Evolutionary conservation across 139 green algal species (phyloP), one percentile per base, ranked within the genome.

Genomic region (Pedinophyceae sp.): DNA sequence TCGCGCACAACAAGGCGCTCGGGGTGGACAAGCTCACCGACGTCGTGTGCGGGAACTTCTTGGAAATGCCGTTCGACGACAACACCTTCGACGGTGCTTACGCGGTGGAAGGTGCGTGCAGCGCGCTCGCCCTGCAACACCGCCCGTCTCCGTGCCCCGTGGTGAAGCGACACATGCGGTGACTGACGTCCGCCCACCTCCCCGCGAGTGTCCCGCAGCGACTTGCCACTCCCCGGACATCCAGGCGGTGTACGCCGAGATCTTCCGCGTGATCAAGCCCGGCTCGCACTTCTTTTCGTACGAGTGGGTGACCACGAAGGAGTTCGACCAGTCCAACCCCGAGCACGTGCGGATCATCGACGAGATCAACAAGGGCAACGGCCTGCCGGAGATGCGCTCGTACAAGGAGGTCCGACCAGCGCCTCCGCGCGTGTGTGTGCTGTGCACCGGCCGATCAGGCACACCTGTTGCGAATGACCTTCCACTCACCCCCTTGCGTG

Each of bases 331-430:
- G 2, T 69, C 57, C 30, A 94, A 98, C 74, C 26, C 55, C 2
- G 60, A 75, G 29, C 91, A 98, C 62, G 86, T 93, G 18, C 57
- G 65, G 3, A 84, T 92, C 70, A 89, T 94, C 2, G 89, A 97
- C 49, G 82, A 89, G 48, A 98, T 98, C 76, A 90, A 93, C 70
- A 88, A 86, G 60, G 91, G 88, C 58, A 98, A 98, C 59, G 89
- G 87, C 6, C 76, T 98, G 55, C 91, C 91, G 20, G 82, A 95
- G 49, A 87, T 97, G 78, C 68, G 84, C 34, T 89, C 79, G 0
- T 88, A n/a, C n/a, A n/a, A n/a, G n/a, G n/a, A n/a, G n/a, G n/a
- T n/a, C n/a, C n/a, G n/a, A n/a, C n/a, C n/a, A n/a, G n/a, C n/a
- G n/a, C n/a, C n/a, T n/a, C n/a, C n/a, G n/a, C n/a, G n/a, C n/a